A percentile compares a stretch with the other conserved stretches of the same genome.
Evolutionary conservation across 176 grass and related monocot species (phyloP).

Genomic region (Carex pumila): DNA sequence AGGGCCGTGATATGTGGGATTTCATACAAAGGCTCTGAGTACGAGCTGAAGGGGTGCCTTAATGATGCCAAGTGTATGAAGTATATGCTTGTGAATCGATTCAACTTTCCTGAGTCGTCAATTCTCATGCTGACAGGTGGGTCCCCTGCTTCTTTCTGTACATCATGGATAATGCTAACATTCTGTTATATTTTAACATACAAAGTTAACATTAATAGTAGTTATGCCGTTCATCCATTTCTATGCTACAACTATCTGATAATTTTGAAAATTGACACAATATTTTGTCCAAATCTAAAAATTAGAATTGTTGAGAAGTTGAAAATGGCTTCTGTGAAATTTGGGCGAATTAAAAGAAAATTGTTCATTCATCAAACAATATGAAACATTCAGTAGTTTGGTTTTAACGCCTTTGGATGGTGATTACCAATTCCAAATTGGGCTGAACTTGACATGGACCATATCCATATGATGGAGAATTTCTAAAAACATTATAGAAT

Average conservation of each 20-base stretch:
- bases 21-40: conserved; percentile 59
- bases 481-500: background rate
- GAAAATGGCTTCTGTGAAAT: background rate
- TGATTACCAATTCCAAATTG: background rate
- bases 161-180: background rate
- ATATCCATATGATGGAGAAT: background rate
- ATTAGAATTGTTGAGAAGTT: background rate
- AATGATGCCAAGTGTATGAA: conserved; percentile 99
- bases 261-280: background rate
- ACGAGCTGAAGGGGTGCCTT: conserved; percentile 96
- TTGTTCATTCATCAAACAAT: background rate
- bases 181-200: background rate
- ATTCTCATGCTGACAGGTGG: conserved; percentile 94
- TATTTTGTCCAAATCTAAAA: background rate
- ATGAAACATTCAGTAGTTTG: background rate
- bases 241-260: background rate
- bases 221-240: background rate
- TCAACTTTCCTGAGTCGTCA: conserved; percentile 75
- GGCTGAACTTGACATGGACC: background rate
- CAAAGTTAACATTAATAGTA: background rate
- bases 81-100: conserved; percentile 72
- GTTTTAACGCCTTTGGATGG: background rate
- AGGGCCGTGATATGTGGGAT: conserved; percentile 91
- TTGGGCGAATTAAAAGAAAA: background rate
- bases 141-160: background rate